These are phyloP conservation scores for Russula vinacea DNA, from an alignment of 768 basidiomycete species.

Conservation along the genomic window DNA sequence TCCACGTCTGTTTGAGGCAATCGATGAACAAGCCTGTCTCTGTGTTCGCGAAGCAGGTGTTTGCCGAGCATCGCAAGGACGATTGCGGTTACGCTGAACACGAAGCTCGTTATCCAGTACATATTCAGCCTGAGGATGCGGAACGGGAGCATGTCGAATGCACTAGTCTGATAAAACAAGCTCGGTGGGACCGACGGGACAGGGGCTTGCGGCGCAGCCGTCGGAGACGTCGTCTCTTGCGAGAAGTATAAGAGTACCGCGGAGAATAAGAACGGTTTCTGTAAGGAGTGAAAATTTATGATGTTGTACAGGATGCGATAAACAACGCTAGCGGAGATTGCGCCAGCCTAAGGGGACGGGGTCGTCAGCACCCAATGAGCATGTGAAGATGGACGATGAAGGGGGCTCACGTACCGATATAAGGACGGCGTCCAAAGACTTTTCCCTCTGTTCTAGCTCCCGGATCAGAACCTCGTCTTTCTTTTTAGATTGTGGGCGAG, in stretches of 20 bases:
- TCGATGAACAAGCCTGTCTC: too few species aligned
- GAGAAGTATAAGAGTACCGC: not conserved
- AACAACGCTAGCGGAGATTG: not conserved
- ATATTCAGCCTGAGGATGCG: not conserved
- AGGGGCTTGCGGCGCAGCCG: not conserved
- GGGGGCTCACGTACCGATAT: conserved; percentile 8
- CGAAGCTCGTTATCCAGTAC: conserved; percentile 8
- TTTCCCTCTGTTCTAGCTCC: not conserved
- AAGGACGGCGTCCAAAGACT: not conserved
- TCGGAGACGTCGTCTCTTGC: not conserved
- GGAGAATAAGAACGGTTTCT: not conserved
- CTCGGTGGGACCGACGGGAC: not conserved
- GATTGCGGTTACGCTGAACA: conserved; percentile 1
- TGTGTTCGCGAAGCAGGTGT: too few species aligned
- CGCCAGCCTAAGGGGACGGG: not conserved
- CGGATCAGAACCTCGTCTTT: not conserved
- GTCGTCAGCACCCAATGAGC: not conserved
- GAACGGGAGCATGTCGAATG: not conserved
- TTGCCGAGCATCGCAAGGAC: not conserved
- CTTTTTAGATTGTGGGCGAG: not conserved
- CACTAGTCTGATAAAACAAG: not conserved
- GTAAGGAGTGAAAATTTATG: not conserved
- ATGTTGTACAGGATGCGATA: not conserved
- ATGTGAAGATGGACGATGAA: too few species aligned
- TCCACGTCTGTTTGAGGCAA: too few species aligned